Percentiles rank a stretch among this genome's conserved stretches.
These are phyloP conservation scores for Glycyrrhiza uralensis DNA, from an alignment of 306 rosid species.

Conservation along the genomic window DNA sequence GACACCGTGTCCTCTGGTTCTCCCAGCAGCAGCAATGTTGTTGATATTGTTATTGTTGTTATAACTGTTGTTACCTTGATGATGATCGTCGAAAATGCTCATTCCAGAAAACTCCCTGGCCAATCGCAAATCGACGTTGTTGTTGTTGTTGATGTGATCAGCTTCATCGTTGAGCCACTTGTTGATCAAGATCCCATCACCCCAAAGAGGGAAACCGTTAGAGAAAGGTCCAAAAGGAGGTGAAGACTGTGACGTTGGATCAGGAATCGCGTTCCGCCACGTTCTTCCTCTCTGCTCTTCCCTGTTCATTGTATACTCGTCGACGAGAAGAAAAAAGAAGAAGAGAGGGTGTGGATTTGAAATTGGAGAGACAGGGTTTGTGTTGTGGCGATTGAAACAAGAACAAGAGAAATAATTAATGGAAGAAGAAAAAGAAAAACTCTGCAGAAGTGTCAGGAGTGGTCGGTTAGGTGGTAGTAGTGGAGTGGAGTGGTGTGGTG, in stretches of 20 bases:
- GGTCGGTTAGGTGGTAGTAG: background rate
- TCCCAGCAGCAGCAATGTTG: background rate
- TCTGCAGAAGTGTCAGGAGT: background rate
- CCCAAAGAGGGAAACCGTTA: background rate
- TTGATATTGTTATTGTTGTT: too few relatives aligned
- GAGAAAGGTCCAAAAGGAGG: background rate
- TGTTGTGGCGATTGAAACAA: background rate
- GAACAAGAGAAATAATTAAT: background rate
- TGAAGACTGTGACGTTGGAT: too few relatives aligned
- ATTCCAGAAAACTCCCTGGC: too few relatives aligned
- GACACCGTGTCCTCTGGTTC: background rate
- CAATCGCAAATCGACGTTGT: too few relatives aligned
- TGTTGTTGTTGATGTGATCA: too few relatives aligned
- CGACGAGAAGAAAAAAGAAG: too few relatives aligned
- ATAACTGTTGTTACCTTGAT: background rate
- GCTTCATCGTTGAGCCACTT: background rate
- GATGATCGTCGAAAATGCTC: background rate
- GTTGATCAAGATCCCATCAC: background rate
- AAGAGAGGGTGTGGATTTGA: too few relatives aligned
- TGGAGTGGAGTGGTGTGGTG: background rate
- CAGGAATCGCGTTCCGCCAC: too few relatives aligned
- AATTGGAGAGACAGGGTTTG: background rate
- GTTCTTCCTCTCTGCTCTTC: too few relatives aligned
- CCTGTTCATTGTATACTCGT: too few relatives aligned
- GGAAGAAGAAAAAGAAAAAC: background rate